A percentile compares a stretch with the other conserved stretches of the same genome.
Conservation (phyloP, 2,329 filamentous ascomycete genomes). For the Penicillium sp. region DNA sequence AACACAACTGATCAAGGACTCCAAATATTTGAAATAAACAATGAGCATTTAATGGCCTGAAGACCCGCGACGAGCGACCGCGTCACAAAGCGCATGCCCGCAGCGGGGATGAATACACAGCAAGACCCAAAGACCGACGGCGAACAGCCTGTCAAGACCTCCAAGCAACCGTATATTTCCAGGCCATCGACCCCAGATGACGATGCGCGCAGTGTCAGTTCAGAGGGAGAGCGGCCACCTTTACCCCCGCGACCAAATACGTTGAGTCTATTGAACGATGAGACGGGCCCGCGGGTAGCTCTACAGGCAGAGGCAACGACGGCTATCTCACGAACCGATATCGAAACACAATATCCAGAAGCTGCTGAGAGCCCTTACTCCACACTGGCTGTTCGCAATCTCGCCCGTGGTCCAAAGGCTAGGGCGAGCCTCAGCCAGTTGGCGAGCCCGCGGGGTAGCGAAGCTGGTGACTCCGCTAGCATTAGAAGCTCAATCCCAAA, state of each 20-base stretch:
- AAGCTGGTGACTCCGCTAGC: constrained; percentile 52
- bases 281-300: constrained; percentile 34
- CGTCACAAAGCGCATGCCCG: constrained; percentile 25
- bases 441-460: constrained; percentile 50
- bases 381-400: constrained; percentile 41
- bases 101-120: constrained; percentile 25
- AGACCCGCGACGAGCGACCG: constrained; percentile 21
- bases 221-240: constrained; percentile 44
- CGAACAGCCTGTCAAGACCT: constrained; percentile 13
- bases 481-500: constrained; percentile 53
- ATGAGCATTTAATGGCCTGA: constrained; percentile 16
- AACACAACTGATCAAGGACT: neutral
- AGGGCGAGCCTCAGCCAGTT: constrained; percentile 44
- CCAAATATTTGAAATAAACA: neutral
- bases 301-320: constrained; percentile 72
- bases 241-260: constrained; percentile 49
- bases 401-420: constrained; percentile 31
- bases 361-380: constrained; percentile 69
- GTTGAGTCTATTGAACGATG: constrained; percentile 38
- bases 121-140: constrained; percentile 13
- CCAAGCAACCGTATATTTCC: constrained; percentile 9
- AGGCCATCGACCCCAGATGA: constrained; percentile 19
- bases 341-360: constrained; percentile 72
- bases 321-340: constrained; percentile 76
- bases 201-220: constrained; percentile 25